Evolutionary conservation across 2,329 filamentous ascomycete species (phyloP).

Genomic region (Cladosporium sp.): DNA sequence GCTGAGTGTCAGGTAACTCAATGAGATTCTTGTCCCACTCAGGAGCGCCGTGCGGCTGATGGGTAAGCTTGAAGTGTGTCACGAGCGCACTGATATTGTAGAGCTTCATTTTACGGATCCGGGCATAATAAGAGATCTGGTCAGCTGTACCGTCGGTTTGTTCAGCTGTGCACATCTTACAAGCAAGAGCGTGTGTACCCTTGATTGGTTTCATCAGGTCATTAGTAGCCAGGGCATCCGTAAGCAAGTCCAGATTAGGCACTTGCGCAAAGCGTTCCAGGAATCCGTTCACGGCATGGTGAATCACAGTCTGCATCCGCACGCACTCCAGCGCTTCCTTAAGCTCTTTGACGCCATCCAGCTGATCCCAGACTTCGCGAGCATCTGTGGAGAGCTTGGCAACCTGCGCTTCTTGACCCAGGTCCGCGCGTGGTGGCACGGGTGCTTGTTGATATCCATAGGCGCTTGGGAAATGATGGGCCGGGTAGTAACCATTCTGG

Average conservation of each 20-base stretch:
- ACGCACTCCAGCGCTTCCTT: constrained; percentile 49
- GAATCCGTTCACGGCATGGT: constrained; percentile 59
- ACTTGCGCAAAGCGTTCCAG: constrained; percentile 54
- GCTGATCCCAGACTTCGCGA: constrained; percentile 59
- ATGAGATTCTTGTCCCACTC: constrained; percentile 62
- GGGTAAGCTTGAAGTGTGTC: constrained; percentile 58
- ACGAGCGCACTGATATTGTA: constrained; percentile 52
- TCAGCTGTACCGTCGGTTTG: constrained; percentile 25
- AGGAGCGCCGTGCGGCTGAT: constrained; percentile 35
- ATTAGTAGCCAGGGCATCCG: constrained; percentile 41
- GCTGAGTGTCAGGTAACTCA: constrained; percentile 50
- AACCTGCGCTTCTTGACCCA: constrained; percentile 17
- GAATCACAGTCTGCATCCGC: constrained; percentile 60
- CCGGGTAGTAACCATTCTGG: constrained; percentile 9
- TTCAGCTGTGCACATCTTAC: constrained; percentile 30
- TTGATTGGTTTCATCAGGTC: constrained; percentile 40
- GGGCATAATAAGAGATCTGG: constrained; percentile 32
- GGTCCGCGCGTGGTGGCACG: neutral
- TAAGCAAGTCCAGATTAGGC: constrained; percentile 55
- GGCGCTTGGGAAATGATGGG: neutral
- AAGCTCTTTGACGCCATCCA: constrained; percentile 57
- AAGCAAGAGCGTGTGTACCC: constrained; percentile 41
- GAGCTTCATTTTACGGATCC: constrained; percentile 36
- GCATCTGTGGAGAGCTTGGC: constrained; percentile 48
- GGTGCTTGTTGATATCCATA: neutral